Conservation (phyloP, 768 basidiomycete genomes). For the Lactarius vividus region DNA sequence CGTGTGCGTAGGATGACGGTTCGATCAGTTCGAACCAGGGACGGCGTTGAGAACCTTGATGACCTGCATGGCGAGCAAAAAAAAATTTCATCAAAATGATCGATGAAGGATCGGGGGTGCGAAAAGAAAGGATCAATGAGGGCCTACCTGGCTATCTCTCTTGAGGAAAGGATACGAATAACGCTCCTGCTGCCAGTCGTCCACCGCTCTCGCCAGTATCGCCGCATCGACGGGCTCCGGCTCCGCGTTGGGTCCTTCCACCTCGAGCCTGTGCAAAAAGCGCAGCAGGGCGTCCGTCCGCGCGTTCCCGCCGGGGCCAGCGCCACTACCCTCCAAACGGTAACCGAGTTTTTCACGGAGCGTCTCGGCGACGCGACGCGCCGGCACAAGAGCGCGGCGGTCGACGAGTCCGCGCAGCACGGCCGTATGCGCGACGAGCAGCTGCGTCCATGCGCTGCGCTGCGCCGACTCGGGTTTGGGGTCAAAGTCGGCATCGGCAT, state of each 20-base stretch:
- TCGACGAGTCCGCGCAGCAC: conserved; percentile 18
- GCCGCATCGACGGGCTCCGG: neutral
- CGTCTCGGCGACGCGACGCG: conserved; percentile 1
- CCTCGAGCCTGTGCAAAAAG: conserved; percentile 11
- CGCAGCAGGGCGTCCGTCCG: conserved; percentile 4
- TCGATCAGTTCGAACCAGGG: neutral
- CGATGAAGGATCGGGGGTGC: neutral
- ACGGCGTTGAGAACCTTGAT: conserved; percentile 6
- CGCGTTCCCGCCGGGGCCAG: neutral
- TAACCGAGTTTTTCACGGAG: conserved; percentile 8
- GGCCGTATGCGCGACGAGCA: conserved; percentile 4
- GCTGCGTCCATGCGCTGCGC: neutral
- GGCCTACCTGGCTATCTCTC: conserved; percentile 1
- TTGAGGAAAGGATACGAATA: conserved; percentile 13
- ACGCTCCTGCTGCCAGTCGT: neutral
- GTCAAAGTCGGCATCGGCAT: neutral
- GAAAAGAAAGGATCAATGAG: neutral
- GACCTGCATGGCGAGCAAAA: neutral
- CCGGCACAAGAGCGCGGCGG: neutral
- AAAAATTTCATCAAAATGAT: neutral
- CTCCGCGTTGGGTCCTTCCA: neutral
- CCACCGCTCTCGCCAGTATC: neutral
- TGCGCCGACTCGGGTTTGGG: neutral
- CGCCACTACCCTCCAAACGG: neutral
- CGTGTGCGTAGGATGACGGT: neutral